Evolutionary conservation across 2,329 filamentous ascomycete species (phyloP).

Genomic region (Beauveria australis): DNA sequence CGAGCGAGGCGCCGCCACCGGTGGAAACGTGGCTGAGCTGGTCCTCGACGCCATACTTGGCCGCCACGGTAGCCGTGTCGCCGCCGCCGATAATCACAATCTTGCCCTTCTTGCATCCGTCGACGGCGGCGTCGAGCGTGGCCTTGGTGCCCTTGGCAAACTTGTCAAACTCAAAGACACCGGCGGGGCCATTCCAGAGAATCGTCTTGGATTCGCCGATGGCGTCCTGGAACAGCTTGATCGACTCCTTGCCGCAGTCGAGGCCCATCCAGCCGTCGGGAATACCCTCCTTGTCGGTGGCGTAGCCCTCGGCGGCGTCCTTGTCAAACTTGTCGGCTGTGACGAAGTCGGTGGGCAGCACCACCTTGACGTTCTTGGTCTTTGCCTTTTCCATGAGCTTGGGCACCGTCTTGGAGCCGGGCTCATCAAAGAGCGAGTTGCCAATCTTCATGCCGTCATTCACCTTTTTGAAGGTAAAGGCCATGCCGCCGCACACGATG

Average conservation of each 20-base stretch:
- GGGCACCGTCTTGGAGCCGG: slow-evolving; percentile 82
- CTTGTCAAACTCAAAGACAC: slow-evolving; percentile 94
- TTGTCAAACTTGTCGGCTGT: slow-evolving; percentile 91
- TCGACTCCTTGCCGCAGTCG: slow-evolving; percentile 83
- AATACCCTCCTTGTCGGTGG: slow-evolving; percentile 81
- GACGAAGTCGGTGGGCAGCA: slow-evolving; percentile 90
- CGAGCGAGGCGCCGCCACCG: slow-evolving; percentile 87
- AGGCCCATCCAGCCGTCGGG: slow-evolving; percentile 98
- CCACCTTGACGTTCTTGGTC: slow-evolving; percentile 90
- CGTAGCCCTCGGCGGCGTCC: slow-evolving; percentile 71
- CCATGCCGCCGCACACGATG: slow-evolving; percentile 95
- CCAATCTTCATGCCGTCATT: slow-evolving; percentile 85
- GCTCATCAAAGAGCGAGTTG: slow-evolving; percentile 86
- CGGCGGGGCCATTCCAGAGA: slow-evolving; percentile 96
- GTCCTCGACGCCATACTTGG: slow-evolving; percentile 92
- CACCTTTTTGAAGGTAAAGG: slow-evolving; percentile 99
- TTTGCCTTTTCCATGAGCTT: slow-evolving; percentile 91
- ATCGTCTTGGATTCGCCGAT: slow-evolving; percentile 90
- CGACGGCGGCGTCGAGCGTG: slow-evolving; percentile 81
- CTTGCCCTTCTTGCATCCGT: slow-evolving; percentile 70
- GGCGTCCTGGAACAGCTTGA: slow-evolving; percentile 79
- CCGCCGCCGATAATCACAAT: slow-evolving; percentile 98
- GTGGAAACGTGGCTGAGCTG: slow-evolving; percentile 98
- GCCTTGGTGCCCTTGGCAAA: slow-evolving; percentile 90
- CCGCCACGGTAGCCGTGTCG: slow-evolving; percentile 94